These are phyloP conservation scores for Amauroascus verrucosus DNA, from an alignment of 2,329 filamentous ascomycete genomes.

Conservation along the genomic window DNA sequence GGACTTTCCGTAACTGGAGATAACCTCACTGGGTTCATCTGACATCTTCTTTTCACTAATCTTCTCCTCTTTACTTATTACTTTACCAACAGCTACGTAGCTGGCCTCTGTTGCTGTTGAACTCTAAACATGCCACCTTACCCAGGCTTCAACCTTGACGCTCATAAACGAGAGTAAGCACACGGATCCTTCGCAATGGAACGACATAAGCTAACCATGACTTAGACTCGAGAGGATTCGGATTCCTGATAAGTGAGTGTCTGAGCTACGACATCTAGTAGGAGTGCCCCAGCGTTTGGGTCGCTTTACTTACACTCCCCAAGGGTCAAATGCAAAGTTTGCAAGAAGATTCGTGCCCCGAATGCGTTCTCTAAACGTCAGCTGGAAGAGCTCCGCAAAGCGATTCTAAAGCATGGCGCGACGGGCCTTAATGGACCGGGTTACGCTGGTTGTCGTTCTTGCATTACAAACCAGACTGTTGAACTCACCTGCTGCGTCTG, in stretches of 20 bases:
- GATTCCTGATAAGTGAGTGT: constrained; percentile 28
- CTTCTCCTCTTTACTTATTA: background rate
- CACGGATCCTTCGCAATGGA: background rate
- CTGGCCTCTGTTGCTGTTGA: background rate
- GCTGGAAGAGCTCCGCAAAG: constrained; percentile 28
- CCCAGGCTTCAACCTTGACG: constrained; percentile 22
- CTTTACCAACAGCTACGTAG: background rate
- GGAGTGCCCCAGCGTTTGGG: background rate
- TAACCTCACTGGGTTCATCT: too few species aligned
- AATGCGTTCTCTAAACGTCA: constrained; percentile 41
- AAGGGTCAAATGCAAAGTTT: constrained; percentile 41
- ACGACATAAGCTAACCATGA: background rate
- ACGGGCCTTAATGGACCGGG: constrained; percentile 16
- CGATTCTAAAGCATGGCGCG: constrained; percentile 17
- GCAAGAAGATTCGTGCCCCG: constrained; percentile 33
- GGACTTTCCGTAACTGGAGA: background rate
- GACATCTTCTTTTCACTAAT: background rate
- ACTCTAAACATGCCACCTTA: constrained; percentile 15
- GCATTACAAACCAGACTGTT: constrained; percentile 33
- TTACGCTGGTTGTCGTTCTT: constrained; percentile 36
- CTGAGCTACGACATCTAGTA: background rate
- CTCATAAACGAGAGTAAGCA: constrained; percentile 20
- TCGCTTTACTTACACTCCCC: background rate
- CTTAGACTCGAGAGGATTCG: constrained; percentile 22
- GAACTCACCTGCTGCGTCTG: constrained; percentile 44